Conservation (phyloP, 2,329 filamentous ascomycete genomes). For the Cercospora citrullina region DNA sequence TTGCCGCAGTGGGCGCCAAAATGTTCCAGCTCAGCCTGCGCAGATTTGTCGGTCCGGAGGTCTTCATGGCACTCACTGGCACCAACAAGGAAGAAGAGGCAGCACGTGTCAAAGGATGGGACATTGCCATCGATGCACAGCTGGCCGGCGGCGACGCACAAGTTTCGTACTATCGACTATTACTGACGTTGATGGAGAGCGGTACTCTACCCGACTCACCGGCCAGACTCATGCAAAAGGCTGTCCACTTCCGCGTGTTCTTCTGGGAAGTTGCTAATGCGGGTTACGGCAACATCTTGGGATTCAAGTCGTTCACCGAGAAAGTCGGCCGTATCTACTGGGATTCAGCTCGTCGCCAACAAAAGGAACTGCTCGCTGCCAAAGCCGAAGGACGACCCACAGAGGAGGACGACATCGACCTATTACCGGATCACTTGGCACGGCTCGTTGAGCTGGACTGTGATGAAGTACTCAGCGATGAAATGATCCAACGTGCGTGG, state of each 20-base stretch:
- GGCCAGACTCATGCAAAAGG: conserved; percentile 82
- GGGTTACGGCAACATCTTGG: conserved; percentile 62
- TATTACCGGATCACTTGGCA: conserved; percentile 73
- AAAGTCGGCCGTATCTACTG: conserved; percentile 75
- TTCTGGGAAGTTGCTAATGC: conserved; percentile 74
- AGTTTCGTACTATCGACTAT: conserved; percentile 81
- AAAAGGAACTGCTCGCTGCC: conserved; percentile 42
- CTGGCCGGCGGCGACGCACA: conserved; percentile 86
- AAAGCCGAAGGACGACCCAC: conserved; percentile 27
- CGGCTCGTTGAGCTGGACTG: conserved; percentile 75
- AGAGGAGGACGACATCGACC: conserved; percentile 58
- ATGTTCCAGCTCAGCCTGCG: conserved; percentile 78
- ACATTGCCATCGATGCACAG: conserved; percentile 89
- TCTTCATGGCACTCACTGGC: conserved; percentile 77
- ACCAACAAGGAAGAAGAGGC: conserved; percentile 81
- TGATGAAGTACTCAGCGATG: conserved; percentile 75
- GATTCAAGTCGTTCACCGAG: conserved; percentile 69
- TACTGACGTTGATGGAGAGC: conserved; percentile 83
- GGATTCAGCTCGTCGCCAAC: conserved; percentile 73
- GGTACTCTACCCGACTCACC: conserved; percentile 83
- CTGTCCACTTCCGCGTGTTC: conserved; percentile 85
- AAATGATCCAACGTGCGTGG: conserved; percentile 79
- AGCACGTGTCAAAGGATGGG: conserved; percentile 86
- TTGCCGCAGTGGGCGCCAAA: conserved; percentile 76
- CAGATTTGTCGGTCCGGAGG: conserved; percentile 71